Evolutionary conservation across 768 basidiomycete genomes (phyloP).

Genomic region (Kwoniella bestiolae): DNA sequence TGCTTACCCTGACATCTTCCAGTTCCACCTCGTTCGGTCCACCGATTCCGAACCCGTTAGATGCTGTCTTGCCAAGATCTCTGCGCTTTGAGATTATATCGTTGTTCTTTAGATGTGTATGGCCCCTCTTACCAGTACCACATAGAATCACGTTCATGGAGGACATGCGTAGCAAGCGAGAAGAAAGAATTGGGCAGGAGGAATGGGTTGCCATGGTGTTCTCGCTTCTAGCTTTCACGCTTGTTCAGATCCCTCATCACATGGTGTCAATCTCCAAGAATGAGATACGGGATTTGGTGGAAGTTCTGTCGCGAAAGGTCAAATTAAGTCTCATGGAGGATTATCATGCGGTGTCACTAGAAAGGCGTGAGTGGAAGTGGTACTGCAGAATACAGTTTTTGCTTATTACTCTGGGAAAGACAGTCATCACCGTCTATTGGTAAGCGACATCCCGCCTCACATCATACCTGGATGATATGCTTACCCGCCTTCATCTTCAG

Average conservation of each 20-base stretch:
- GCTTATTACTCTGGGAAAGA: neutral
- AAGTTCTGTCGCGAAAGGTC: slow-evolving; percentile 5
- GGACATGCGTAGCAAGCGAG: neutral
- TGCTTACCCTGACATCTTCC: neutral
- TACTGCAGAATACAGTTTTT: neutral
- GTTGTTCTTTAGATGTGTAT: slow-evolving; percentile 6
- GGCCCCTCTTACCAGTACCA: slow-evolving; percentile 4
- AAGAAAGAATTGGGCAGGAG: slow-evolving; percentile 1
- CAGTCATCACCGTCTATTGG: slow-evolving; percentile 9
- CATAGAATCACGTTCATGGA: slow-evolving; percentile 4
- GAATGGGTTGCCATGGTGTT: slow-evolving; percentile 14
- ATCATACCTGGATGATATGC: too few species aligned
- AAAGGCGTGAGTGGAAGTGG: slow-evolving; percentile 2
- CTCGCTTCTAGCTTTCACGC: slow-evolving; percentile 4
- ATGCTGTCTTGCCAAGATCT: neutral
- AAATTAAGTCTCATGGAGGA: slow-evolving; percentile 3
- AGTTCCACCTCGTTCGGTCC: neutral
- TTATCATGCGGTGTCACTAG: slow-evolving; percentile 3
- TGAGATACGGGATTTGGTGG: slow-evolving; percentile 8
- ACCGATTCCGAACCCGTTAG: neutral
- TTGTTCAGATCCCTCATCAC: slow-evolving; percentile 12
- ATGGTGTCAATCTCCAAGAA: slow-evolving; percentile 1
- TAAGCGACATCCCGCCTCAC: too few species aligned
- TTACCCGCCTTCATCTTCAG: too few species aligned
- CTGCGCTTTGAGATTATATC: slow-evolving; percentile 2